Percentiles rank a stretch among this genome's conserved stretches.
Evolutionary conservation across 768 basidiomycete genomes (phyloP).

Genomic region (Macrolepiota fuliginosa): DNA sequence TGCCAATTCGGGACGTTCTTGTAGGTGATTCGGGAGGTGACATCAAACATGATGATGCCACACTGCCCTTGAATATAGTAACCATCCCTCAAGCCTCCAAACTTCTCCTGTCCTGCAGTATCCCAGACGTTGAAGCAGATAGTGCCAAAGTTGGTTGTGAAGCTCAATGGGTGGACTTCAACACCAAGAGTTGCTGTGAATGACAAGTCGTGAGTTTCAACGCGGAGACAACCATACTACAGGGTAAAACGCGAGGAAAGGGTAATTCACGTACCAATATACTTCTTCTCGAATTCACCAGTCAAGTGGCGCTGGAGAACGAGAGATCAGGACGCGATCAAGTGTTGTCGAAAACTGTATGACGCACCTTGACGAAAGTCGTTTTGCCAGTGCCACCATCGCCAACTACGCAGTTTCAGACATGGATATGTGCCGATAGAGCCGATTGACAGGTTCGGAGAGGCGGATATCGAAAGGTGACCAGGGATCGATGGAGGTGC

Average conservation of each 20-base stretch:
- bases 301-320: conserved; percentile 86
- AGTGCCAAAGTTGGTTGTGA: conserved; percentile 98
- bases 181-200: conserved; percentile 94
- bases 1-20: conserved; percentile 99
- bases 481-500: conserved; percentile 53
- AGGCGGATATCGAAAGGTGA: conserved; percentile 26
- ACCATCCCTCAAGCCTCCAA: conserved; percentile 96
- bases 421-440: conserved; percentile 14
- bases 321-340: conserved; percentile 38
- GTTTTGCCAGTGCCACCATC: conserved; percentile 98
- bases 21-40: conserved; percentile 99
- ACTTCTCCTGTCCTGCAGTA: conserved; percentile 99
- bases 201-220: conserved; percentile 16
- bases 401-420: conserved; percentile 56
- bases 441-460: conserved; percentile 17
- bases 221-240: conserved; percentile 2
- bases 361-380: conserved; percentile 91
- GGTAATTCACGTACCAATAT: conserved; percentile 70
- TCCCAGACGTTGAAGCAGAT: conserved; percentile 99
- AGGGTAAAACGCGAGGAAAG: conserved; percentile 17
- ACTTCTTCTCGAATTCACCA: conserved; percentile 99
- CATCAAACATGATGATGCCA: conserved; percentile 99
- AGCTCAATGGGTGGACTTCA: conserved; percentile 94
- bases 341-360: background rate
- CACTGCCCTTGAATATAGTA: conserved; percentile 98